Evolutionary conservation across 2,329 filamentous ascomycete genomes (phyloP).

Genomic region (Fusarium avenaceum): DNA sequence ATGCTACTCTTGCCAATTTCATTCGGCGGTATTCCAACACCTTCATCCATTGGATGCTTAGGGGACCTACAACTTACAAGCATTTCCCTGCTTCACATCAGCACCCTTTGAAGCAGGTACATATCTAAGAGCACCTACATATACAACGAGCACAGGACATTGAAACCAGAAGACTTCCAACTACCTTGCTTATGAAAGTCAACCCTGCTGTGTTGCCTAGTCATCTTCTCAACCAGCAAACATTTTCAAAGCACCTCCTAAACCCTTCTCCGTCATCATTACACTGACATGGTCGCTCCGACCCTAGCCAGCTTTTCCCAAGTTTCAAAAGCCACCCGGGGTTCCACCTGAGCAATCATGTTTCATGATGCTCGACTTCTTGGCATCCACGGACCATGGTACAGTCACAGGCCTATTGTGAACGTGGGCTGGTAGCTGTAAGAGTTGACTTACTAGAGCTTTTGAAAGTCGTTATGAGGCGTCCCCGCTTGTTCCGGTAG

Average conservation of each 20-base stretch:
- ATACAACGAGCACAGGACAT: neutral
- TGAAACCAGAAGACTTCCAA: neutral
- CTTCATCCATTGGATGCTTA: neutral
- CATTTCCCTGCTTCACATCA: neutral
- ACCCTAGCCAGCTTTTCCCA: neutral
- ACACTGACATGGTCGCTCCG: neutral
- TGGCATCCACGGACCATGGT: neutral
- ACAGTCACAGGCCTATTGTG: neutral
- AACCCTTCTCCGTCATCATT: neutral
- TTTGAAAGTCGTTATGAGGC: neutral
- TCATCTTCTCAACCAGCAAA: neutral
- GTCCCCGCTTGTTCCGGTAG: neutral
- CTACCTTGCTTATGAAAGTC: no score
- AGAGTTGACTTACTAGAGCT: neutral
- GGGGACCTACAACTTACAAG: neutral
- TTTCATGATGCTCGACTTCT: neutral
- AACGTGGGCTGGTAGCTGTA: neutral
- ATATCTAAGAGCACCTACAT: neutral
- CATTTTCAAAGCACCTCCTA: neutral
- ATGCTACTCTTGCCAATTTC: neutral
- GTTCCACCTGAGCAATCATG: neutral
- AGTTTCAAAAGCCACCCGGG: neutral
- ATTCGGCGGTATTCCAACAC: neutral
- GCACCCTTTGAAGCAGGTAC: neutral
- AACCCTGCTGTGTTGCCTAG: no score